Conservation (phyloP, 2,329 filamentous ascomycete genomes). For the Cytospora mali region DNA sequence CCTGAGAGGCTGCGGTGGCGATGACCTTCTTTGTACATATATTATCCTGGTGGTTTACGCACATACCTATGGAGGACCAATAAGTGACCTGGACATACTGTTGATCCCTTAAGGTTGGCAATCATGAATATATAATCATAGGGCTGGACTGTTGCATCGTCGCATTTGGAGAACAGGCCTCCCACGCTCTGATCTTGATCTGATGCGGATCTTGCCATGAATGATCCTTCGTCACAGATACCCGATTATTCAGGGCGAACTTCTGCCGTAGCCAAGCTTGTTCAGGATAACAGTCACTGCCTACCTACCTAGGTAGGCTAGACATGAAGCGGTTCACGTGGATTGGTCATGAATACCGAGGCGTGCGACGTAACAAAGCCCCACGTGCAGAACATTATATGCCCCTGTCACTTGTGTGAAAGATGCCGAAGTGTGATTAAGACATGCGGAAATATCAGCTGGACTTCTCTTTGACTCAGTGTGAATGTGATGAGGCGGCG, state of each 20-base stretch:
- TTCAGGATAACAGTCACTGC: no score
- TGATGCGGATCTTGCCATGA: not conserved
- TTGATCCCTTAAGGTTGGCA: not conserved
- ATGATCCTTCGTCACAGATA: not conserved
- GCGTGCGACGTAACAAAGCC: not conserved
- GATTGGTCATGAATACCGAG: not conserved
- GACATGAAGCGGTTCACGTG: constrained; percentile 5
- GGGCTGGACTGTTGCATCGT: not conserved
- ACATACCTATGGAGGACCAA: not conserved
- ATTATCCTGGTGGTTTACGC: no score
- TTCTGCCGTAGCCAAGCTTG: not conserved
- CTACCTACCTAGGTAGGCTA: no score
- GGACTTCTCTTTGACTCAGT: constrained; percentile 14
- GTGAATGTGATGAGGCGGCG: not conserved
- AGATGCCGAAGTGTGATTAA: constrained; percentile 4
- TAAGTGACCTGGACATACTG: not conserved
- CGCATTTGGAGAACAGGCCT: not conserved
- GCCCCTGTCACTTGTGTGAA: constrained; percentile 7
- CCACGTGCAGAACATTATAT: constrained; percentile 10
- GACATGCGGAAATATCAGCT: constrained; percentile 19
- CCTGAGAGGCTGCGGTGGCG: no score
- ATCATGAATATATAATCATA: not conserved
- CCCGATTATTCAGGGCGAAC: not conserved
- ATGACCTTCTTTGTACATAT: no score
- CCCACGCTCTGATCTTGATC: not conserved